Evolutionary conservation across 805 yeast species (phyloP).

Genomic region (Cyberlindnera maritima): DNA sequence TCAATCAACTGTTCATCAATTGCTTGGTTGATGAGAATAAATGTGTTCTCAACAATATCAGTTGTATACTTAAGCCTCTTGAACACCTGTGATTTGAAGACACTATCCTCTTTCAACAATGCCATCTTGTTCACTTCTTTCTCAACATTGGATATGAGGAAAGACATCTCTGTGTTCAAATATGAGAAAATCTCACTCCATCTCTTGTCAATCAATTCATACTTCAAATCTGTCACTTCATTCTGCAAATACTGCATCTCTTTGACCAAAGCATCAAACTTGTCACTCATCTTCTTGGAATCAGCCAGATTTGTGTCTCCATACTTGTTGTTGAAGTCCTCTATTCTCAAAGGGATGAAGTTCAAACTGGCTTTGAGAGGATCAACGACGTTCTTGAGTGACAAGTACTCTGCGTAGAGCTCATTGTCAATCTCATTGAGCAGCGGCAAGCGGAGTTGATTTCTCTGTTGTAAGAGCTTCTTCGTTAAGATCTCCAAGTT

Average conservation of each 20-base stretch:
- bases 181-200: slow-evolving; percentile 55
- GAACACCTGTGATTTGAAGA: slow-evolving; percentile 27
- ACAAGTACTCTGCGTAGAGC: slow-evolving; percentile 40
- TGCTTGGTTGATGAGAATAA: slow-evolving; percentile 36
- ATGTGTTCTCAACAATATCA: slow-evolving; percentile 39
- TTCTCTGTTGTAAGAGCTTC: slow-evolving; percentile 29
- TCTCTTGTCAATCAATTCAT: slow-evolving; percentile 47
- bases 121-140: slow-evolving; percentile 25
- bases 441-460: slow-evolving; percentile 37
- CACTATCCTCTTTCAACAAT: slow-evolving; percentile 21
- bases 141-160: slow-evolving; percentile 28
- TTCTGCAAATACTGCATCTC: slow-evolving; percentile 40
- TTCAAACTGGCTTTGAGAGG: slow-evolving; percentile 53
- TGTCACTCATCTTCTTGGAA: slow-evolving; percentile 32
- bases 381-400: slow-evolving; percentile 39
- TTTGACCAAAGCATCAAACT: slow-evolving; percentile 38
- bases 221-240: slow-evolving; percentile 41
- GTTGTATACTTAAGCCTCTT: slow-evolving; percentile 35
- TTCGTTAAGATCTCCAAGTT: slow-evolving; percentile 34
- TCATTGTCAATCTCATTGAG: slow-evolving; percentile 37
- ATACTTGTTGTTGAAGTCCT: slow-evolving; percentile 38
- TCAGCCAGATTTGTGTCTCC: slow-evolving; percentile 19
- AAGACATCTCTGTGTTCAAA: slow-evolving; percentile 41
- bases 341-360: slow-evolving; percentile 47
- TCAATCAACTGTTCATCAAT: slow-evolving; percentile 40